phyloP scores from a whole-genome alignment of 2,329 filamentous ascomycete species.

The Trichothecium sympodiale region DNA sequence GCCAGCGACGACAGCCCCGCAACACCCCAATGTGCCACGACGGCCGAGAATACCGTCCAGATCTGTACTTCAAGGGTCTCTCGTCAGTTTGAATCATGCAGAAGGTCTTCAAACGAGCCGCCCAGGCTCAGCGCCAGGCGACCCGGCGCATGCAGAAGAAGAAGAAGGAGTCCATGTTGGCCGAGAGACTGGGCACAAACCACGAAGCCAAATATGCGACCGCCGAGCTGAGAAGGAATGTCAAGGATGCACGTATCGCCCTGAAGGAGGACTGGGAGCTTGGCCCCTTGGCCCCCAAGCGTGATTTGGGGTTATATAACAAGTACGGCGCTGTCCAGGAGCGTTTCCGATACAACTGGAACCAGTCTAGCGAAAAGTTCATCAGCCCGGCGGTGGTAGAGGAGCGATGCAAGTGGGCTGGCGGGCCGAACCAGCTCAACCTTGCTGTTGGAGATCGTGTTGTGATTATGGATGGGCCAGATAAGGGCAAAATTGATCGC shows the following conservation, averaged over 20 bases:
- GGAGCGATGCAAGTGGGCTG: slow-evolving; percentile 42
- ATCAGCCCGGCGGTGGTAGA: slow-evolving; percentile 23
- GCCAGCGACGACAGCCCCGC: too few relatives aligned
- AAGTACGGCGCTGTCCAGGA: slow-evolving; percentile 45
- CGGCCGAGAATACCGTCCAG: too few relatives aligned
- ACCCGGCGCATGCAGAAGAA: slow-evolving; percentile 29
- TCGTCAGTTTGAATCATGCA: slow-evolving; percentile 42
- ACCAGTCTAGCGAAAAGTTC: slow-evolving; percentile 16
- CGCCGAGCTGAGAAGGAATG: slow-evolving; percentile 20
- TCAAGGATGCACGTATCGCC: slow-evolving; percentile 31
- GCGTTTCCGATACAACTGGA: slow-evolving; percentile 24
- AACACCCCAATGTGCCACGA: too few relatives aligned
- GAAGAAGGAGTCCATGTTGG: slow-evolving; percentile 19
- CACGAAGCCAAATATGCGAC: slow-evolving; percentile 18
- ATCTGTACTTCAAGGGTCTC: not conserved
- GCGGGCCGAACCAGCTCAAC: slow-evolving; percentile 45
- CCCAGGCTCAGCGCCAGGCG: slow-evolving; percentile 55
- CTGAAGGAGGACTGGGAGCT: slow-evolving; percentile 68
- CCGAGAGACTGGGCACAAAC: slow-evolving; percentile 17
- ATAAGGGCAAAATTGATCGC: slow-evolving; percentile 75
- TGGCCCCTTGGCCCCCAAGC: slow-evolving; percentile 67
- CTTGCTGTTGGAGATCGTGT: slow-evolving; percentile 66
- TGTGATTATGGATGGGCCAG: slow-evolving; percentile 64
- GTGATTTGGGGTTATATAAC: slow-evolving; percentile 53
- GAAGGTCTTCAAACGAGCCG: slow-evolving; percentile 56